Evolutionary conservation across 176 grass and related monocot species (phyloP).

Genomic region (Oryza glaberrima): DNA sequence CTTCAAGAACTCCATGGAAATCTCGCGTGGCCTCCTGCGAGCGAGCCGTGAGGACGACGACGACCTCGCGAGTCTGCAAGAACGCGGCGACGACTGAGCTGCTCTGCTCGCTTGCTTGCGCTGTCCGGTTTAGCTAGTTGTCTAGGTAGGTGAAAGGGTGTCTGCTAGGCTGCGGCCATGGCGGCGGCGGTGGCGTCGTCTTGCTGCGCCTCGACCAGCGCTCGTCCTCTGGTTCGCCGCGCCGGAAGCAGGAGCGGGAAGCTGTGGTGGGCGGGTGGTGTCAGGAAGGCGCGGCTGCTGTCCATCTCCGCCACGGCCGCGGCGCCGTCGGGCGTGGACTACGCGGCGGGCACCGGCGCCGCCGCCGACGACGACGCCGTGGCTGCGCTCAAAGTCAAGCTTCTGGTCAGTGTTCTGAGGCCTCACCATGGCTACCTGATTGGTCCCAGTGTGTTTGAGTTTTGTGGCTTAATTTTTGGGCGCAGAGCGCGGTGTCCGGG

Average conservation of each 20-base stretch:
- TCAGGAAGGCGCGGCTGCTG: neutral
- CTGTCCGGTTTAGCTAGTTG: neutral
- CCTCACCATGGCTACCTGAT: neutral
- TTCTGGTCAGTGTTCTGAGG: slow-evolving; percentile 47
- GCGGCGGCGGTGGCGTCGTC: slow-evolving; percentile 38
- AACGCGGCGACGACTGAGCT: neutral
- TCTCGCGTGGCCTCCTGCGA: neutral
- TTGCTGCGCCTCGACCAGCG: slow-evolving; percentile 35
- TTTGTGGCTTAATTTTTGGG: neutral
- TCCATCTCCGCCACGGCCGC: slow-evolving; percentile 41
- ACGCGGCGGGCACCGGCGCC: slow-evolving; percentile 2
- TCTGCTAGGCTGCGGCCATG: no score
- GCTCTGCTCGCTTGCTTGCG: neutral
- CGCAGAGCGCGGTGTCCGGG: slow-evolving; percentile 81
- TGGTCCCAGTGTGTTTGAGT: neutral
- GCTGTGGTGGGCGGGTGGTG: neutral
- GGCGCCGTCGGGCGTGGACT: slow-evolving; percentile 35
- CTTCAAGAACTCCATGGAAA: slow-evolving; percentile 28
- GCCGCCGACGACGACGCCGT: slow-evolving; percentile 4
- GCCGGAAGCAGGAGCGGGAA: neutral
- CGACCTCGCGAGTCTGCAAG: neutral
- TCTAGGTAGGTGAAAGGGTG: no score
- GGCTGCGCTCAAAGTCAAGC: slow-evolving; percentile 59
- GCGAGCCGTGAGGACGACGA: no score
- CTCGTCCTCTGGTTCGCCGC: neutral